These are phyloP conservation scores for Entomortierella chlamydospora DNA, from an alignment of 192 early-diverging fungal species.

Conservation along the genomic window DNA sequence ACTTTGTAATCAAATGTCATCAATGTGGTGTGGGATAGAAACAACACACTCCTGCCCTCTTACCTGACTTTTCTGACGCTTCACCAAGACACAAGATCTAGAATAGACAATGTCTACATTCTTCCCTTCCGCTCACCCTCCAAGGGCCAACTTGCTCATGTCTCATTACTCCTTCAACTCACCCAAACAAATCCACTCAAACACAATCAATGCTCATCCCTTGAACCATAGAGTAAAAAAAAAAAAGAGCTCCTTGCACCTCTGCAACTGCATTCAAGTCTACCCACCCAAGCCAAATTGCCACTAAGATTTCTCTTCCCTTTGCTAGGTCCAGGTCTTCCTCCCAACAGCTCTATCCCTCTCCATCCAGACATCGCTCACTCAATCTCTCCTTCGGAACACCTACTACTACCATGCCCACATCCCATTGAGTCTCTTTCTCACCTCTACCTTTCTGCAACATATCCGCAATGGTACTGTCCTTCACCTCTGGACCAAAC, in stretches of 20 bases:
- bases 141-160: constrained; percentile 41
- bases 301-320: neutral
- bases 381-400: neutral
- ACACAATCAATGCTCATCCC: constrained; percentile 45
- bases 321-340: constrained; percentile 32
- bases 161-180: constrained; percentile 48
- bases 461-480: constrained; percentile 41
- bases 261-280: constrained; percentile 11
- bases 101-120: constrained; percentile 44
- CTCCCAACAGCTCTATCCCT: constrained; percentile 11
- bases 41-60: too few species aligned
- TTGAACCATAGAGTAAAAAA: constrained; percentile 46
- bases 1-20: too few species aligned
- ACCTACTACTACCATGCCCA: constrained; percentile 32
- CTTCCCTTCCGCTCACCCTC: constrained; percentile 33
- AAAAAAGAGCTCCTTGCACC: constrained; percentile 1
- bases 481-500: too few species aligned
- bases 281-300: too few species aligned
- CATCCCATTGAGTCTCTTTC: constrained; percentile 26
- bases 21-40: too few species aligned
- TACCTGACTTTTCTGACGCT: too few species aligned
- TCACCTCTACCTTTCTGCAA: constrained; percentile 35
- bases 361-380: constrained; percentile 1
- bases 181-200: constrained; percentile 36
- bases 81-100: too few species aligned